Evolutionary conservation across 2,329 filamentous ascomycete genomes (phyloP).

Genomic region (Madurella mycetomatis): DNA sequence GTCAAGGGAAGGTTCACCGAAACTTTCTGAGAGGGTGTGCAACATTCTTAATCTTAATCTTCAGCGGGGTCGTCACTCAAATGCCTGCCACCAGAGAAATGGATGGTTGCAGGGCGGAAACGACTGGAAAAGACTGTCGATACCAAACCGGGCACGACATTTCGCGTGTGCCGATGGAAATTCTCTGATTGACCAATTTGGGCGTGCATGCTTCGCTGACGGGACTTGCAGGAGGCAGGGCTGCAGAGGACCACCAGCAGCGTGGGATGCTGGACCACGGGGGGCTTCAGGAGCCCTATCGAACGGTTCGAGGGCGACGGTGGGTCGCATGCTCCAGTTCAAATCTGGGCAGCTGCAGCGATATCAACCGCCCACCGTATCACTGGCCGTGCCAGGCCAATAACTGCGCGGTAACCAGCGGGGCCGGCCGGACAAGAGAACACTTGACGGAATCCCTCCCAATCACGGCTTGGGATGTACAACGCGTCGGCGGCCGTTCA

Average conservation of each 20-base stretch:
- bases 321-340: not conserved
- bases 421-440: not conserved
- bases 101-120: slow-evolving; percentile 4
- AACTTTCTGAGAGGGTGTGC: not conserved
- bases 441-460: not conserved
- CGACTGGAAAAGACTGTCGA: not conserved
- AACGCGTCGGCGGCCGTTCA: not conserved
- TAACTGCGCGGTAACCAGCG: not conserved
- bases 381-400: slow-evolving; percentile 6
- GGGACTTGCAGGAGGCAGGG: not conserved
- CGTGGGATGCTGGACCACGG: not conserved
- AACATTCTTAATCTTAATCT: not conserved
- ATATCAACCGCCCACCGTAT: not conserved
- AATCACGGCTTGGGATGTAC: slow-evolving; percentile 2
- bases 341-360: slow-evolving; percentile 4
- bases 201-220: not conserved
- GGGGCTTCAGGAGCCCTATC: too few species aligned
- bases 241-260: slow-evolving; percentile 1
- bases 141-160: not conserved
- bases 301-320: not conserved
- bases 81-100: not conserved
- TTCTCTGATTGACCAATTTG: slow-evolving; percentile 4
- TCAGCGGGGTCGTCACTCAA: not conserved
- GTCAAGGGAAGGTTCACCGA: not conserved
- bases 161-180: not conserved